These are phyloP conservation scores for Desmodesmus armatus DNA, from an alignment of 139 green algal species.

Conservation along the genomic window DNA sequence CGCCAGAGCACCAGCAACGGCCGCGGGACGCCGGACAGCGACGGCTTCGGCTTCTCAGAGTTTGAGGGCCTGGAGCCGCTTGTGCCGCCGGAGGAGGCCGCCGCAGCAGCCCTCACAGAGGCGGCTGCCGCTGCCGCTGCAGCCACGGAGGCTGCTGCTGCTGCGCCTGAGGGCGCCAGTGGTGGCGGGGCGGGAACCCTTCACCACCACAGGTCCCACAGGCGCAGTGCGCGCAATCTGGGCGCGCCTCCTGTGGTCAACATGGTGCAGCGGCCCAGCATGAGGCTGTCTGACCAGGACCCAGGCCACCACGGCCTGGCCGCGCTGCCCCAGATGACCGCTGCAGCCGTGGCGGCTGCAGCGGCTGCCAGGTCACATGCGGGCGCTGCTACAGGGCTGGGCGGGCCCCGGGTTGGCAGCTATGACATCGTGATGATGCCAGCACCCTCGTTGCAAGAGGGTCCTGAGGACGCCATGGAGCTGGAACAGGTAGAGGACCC, in stretches of 20 bases:
- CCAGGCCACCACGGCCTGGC: no score
- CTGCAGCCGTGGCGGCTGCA: not conserved
- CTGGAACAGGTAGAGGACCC: no score
- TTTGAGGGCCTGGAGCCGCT: constrained; percentile 43
- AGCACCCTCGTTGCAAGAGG: no score
- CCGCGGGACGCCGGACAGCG: constrained; percentile 42
- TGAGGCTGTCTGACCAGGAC: constrained; percentile 17
- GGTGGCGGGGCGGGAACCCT: no score
- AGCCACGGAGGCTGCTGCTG: not conserved
- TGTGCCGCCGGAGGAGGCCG: constrained; percentile 3
- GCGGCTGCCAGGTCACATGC: no score
- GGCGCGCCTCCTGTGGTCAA: not conserved
- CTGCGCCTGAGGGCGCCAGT: no score
- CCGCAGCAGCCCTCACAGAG: not conserved
- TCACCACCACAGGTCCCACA: not conserved
- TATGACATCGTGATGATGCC: no score
- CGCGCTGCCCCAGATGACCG: no score
- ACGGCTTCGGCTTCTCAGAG: constrained; percentile 41
- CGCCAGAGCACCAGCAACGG: constrained; percentile 1
- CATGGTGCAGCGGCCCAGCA: not conserved
- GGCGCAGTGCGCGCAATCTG: constrained; percentile 17
- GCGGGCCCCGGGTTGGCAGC: no score
- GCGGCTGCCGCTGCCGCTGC: not conserved
- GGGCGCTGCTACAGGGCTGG: no score
- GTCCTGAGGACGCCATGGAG: no score